These are phyloP conservation scores for Ceratobasidium sp. DNA, from an alignment of 1,284 basidiomycete genomes.

Conservation along the genomic window DNA sequence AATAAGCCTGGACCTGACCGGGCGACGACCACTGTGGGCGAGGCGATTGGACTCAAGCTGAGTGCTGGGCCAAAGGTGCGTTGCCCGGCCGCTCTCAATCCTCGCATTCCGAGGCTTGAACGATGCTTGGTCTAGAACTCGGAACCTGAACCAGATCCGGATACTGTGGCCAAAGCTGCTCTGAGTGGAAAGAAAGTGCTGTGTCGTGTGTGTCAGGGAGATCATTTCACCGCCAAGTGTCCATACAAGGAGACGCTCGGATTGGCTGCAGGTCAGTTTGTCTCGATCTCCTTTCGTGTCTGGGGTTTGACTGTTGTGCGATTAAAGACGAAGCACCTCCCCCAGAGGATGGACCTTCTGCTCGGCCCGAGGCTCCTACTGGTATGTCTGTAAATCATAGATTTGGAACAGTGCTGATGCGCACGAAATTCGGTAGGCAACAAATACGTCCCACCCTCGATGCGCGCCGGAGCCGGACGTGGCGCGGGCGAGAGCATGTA, in stretches of 20 bases:
- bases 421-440: too few species aligned
- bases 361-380: constrained; percentile 40
- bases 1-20: constrained; percentile 89
- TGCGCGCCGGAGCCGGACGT: constrained; percentile 72
- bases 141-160: constrained; percentile 73
- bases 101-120: neutral
- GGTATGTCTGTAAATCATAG: too few species aligned
- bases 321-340: constrained; percentile 14
- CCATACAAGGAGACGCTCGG: constrained; percentile 92
- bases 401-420: too few species aligned
- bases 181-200: constrained; percentile 82
- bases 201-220: constrained; percentile 95
- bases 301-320: neutral
- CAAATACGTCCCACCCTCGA: constrained; percentile 93
- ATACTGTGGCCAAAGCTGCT: constrained; percentile 73
- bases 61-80: constrained; percentile 80
- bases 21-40: constrained; percentile 95
- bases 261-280: constrained; percentile 68
- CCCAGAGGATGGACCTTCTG: constrained; percentile 44
- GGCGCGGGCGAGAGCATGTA: constrained; percentile 86
- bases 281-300: neutral
- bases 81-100: constrained; percentile 46
- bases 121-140: constrained; percentile 48
- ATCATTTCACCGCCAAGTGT: constrained; percentile 98
- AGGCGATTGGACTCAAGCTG: constrained; percentile 87